Conservation (phyloP, 2,329 filamentous ascomycete species). For the Hymenoscyphus fraxineus region DNA sequence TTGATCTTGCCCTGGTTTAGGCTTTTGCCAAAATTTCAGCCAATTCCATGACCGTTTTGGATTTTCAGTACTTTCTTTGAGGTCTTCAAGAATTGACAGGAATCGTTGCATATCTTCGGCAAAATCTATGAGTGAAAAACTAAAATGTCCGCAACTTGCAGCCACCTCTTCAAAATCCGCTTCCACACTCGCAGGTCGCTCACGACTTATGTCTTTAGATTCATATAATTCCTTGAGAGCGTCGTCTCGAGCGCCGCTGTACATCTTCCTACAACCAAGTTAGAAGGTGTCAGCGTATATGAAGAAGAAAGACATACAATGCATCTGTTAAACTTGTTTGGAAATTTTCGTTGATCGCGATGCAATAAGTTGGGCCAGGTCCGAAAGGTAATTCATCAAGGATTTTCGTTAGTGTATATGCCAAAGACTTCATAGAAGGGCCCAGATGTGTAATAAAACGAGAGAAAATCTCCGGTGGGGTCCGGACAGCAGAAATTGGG, state of each 20-base stretch:
- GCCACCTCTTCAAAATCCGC: conserved; percentile 97
- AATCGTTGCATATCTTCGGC: conserved; percentile 85
- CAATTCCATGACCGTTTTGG: conserved; percentile 73
- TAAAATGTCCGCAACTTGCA: conserved; percentile 96
- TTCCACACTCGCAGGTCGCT: conserved; percentile 69
- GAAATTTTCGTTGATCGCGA: conserved; percentile 76
- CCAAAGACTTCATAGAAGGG: conserved; percentile 94
- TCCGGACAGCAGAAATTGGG: conserved; percentile 43
- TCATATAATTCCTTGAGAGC: conserved; percentile 78
- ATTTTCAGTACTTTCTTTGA: conserved; percentile 67
- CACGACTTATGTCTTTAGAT: conserved; percentile 67
- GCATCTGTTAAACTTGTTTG: conserved; percentile 77
- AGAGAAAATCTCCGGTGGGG: conserved; percentile 82
- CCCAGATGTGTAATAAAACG: conserved; percentile 85
- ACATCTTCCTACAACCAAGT: conserved; percentile 52
- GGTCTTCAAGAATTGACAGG: conserved; percentile 76
- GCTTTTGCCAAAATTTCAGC: conserved; percentile 70
- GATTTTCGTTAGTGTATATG: conserved; percentile 83
- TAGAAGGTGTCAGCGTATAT: conserved; percentile 1
- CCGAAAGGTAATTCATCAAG: conserved; percentile 84
- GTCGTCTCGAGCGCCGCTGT: conserved; percentile 68
- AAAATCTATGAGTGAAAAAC: conserved; percentile 85
- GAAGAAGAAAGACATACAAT: conserved; percentile 41
- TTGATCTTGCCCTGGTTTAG: conserved; percentile 8
- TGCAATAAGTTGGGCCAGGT: conserved; percentile 59